A percentile compares a stretch with the other conserved stretches of the same genome.
Evolutionary conservation across 2,329 filamentous ascomycete species (phyloP).

Genomic region (Emergomyces pasteurianus): DNA sequence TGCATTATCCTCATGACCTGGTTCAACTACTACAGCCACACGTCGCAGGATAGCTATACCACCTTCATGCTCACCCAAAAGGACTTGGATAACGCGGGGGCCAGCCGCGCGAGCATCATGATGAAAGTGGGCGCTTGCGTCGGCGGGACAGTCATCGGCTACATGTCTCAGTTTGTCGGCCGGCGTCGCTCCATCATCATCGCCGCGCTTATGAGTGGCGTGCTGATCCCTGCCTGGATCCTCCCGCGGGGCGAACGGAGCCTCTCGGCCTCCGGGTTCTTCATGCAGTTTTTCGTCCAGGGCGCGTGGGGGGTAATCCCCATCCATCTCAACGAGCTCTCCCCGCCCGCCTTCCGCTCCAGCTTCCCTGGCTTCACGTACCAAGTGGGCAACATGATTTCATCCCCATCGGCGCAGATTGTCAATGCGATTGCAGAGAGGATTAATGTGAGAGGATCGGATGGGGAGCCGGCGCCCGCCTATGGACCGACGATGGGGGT

Average conservation of each 20-base stretch:
- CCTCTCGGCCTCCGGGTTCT: conserved; percentile 69
- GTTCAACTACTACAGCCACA: conserved; percentile 65
- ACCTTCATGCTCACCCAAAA: conserved; percentile 69
- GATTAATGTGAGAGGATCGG: conserved; percentile 41
- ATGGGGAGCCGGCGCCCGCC: conserved; percentile 50
- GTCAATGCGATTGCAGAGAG: conserved; percentile 62
- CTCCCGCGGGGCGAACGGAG: conserved; percentile 36
- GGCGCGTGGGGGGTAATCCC: conserved; percentile 66
- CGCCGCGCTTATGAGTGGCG: conserved; percentile 51
- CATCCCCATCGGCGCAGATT: conserved; percentile 57
- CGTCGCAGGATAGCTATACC: conserved; percentile 69
- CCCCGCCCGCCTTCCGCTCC: conserved; percentile 49
- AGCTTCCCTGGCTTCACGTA: conserved; percentile 53
- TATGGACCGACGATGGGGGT: conserved; percentile 67
- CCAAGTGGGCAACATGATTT: conserved; percentile 53
- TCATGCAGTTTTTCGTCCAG: conserved; percentile 70
- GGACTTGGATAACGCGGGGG: conserved; percentile 50
- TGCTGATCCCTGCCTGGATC: conserved; percentile 65
- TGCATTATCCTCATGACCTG: conserved; percentile 68
- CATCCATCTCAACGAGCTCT: conserved; percentile 55
- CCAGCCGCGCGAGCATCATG: conserved; percentile 64
- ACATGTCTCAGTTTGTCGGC: conserved; percentile 62
- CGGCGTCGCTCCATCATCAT: conserved; percentile 46
- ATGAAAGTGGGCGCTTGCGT: conserved; percentile 70
- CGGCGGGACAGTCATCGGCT: conserved; percentile 61